phyloP scores from a whole-genome alignment of 2,329 filamentous ascomycete species.

The Pseudodiploospora longispora region DNA sequence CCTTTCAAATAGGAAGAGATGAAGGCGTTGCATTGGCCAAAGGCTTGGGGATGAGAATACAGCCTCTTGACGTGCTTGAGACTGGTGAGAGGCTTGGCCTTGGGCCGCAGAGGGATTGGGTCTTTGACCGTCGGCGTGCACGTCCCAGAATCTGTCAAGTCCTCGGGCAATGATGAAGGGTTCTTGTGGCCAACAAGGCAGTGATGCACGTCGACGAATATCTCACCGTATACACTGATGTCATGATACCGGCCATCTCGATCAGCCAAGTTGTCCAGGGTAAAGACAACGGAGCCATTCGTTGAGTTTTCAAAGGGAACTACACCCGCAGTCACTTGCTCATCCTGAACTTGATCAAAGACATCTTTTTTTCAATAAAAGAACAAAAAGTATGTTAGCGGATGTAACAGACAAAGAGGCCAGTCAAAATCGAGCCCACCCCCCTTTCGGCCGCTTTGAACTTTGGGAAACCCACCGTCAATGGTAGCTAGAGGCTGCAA shows the following conservation, averaged over 20 bases:
- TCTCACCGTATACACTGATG: constrained; percentile 71
- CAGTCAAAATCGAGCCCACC: no score
- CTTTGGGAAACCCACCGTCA: constrained; percentile 25
- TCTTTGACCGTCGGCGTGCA: constrained; percentile 41
- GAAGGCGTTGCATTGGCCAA: constrained; percentile 80
- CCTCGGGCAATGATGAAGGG: constrained; percentile 17
- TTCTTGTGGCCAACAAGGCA: constrained; percentile 60
- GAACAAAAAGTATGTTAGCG: no score
- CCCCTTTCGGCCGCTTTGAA: no score
- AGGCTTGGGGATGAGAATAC: constrained; percentile 92
- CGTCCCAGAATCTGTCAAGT: constrained; percentile 31
- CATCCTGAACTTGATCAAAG: constrained; percentile 68
- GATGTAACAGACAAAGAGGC: no score
- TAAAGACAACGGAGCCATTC: constrained; percentile 86
- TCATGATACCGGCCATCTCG: constrained; percentile 54
- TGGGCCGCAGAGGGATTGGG: constrained; percentile 36
- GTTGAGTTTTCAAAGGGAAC: constrained; percentile 95
- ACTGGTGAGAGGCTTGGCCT: constrained; percentile 38
- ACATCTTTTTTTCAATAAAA: constrained; percentile 47
- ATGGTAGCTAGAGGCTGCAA: constrained; percentile 45
- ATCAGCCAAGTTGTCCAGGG: constrained; percentile 82
- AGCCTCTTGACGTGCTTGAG: constrained; percentile 62
- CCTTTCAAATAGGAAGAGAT: constrained; percentile 61
- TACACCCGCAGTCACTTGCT: constrained; percentile 61
- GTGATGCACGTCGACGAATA: constrained; percentile 82